phyloP scores from a whole-genome alignment of 352 stramenopile genomes.

The Phytopythium delawarense region DNA sequence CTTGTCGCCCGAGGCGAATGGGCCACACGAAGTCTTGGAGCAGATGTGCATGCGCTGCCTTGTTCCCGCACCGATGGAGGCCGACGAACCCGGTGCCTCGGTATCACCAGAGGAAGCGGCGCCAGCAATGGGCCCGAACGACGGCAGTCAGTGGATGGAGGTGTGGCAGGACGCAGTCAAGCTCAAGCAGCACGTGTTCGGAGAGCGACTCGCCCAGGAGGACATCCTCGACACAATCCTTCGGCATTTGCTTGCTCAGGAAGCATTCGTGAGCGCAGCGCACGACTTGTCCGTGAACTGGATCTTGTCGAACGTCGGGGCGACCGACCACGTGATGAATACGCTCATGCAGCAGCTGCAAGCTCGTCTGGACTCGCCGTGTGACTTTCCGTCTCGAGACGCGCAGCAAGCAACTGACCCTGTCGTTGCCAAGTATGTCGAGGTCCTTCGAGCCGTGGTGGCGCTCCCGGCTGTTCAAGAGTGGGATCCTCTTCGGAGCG shows the following conservation, averaged over 20 bases:
- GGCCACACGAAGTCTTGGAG: constrained; percentile 31
- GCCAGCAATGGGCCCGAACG: background rate
- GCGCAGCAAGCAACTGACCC: constrained; percentile 23
- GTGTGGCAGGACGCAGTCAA: constrained; percentile 62
- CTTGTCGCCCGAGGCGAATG: constrained; percentile 6
- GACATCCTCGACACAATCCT: constrained; percentile 51
- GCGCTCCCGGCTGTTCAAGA: constrained; percentile 25
- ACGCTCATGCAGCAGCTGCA: constrained; percentile 31
- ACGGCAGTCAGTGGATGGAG: constrained; percentile 38
- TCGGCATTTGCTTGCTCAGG: constrained; percentile 36
- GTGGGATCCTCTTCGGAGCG: constrained; percentile 18
- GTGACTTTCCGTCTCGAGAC: constrained; percentile 26
- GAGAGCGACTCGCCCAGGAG: constrained; percentile 49
- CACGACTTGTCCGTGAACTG: constrained; percentile 52
- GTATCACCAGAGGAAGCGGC: constrained; percentile 1
- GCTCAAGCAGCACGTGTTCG: constrained; percentile 70
- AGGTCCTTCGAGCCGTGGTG: constrained; percentile 30
- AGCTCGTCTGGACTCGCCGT: constrained; percentile 26
- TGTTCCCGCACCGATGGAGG: background rate
- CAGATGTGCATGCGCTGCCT: constrained; percentile 31
- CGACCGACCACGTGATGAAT: constrained; percentile 36
- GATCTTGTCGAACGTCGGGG: constrained; percentile 39
- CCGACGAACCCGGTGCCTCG: background rate
- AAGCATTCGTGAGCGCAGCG: constrained; percentile 20
- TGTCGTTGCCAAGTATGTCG: constrained; percentile 25